Evolutionary conservation across 805 yeast species (phyloP), one percentile per base, ranked within the genome.

Genomic region (Priceomyces castillae): DNA sequence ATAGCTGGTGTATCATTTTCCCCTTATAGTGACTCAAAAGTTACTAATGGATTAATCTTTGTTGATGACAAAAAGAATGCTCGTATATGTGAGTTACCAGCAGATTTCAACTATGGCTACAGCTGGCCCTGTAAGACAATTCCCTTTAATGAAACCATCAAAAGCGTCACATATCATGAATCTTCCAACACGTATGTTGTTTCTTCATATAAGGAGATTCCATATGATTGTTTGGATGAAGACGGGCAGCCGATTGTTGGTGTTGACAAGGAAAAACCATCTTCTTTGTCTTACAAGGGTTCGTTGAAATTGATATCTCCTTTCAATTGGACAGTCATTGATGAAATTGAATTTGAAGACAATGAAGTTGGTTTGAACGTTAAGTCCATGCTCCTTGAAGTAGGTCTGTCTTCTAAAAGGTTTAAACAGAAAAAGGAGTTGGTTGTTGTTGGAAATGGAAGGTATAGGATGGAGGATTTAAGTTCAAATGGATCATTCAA

Each of bases 401-500:
- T 72, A 3, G 75, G 76, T 2, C 59, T 72, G 10, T 55, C 65
- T 6, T 69, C 49, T 56, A 76, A 59, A 47, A 56, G 61, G 36
- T 69, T 76, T 45, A 76, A 76, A 43, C 63, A 74, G 40, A 78
- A 74, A 48, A 78, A 81, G 48, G 94, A 86, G 54, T 78, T 80
- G 40, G 64, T 94, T 7, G 81, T 88, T 1, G 70, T 84, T n/a
- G 98, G 97, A 1, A 78, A 90, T 2, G 85, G 94, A 0, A 71
- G 75, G 42, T 76, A 81, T 41, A 74, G 92, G 45, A 80, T 82
- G 46, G 99, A 92, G 58, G 96, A 90, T 64, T 66, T 84, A 46
- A 77, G 87, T 3, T 78, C 95, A 0, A 79, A 81, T 54, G 99
- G 99, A 0, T 71, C 82, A 1, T 85, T 88, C 63, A 79, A 80